Evolutionary conservation across 805 yeast species (phyloP).

Genomic region (Teunomyces pallodes): DNA sequence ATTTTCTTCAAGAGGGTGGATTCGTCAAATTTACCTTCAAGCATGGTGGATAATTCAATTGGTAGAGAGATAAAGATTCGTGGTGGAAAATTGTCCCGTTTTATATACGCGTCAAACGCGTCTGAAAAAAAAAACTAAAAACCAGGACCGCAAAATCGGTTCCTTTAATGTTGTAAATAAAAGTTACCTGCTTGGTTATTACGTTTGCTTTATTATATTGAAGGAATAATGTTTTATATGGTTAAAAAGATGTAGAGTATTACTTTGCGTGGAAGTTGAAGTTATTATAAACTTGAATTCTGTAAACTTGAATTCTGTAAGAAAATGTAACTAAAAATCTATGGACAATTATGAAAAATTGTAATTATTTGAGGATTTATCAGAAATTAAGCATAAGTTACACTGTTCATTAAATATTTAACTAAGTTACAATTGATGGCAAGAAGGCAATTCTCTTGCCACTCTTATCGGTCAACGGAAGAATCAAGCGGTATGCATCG

Average conservation of each 20-base stretch:
- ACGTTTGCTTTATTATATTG: no score
- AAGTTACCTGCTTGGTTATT: no score
- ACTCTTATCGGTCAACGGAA: constrained; percentile 67
- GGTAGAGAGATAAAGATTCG: background rate
- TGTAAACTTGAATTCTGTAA: no score
- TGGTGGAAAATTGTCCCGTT: background rate
- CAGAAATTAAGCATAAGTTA: no score
- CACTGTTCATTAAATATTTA: background rate
- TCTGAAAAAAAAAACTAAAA: background rate
- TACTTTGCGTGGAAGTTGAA: no score
- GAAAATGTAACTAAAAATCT: no score
- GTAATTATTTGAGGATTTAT: no score
- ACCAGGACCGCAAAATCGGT: background rate
- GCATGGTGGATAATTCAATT: constrained; percentile 48
- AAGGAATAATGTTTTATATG: no score
- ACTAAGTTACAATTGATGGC: background rate
- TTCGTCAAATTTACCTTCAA: constrained; percentile 95
- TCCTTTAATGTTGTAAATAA: no score
- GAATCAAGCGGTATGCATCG: constrained; percentile 84
- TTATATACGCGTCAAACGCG: background rate
- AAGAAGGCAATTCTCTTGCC: constrained; percentile 50
- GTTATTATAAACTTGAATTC: no score
- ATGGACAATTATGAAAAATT: background rate
- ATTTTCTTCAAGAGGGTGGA: constrained; percentile 89
- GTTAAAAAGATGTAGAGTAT: no score